phyloP scores from a whole-genome alignment of 1,284 basidiomycete species.

The Trichosporon sp. region DNA sequence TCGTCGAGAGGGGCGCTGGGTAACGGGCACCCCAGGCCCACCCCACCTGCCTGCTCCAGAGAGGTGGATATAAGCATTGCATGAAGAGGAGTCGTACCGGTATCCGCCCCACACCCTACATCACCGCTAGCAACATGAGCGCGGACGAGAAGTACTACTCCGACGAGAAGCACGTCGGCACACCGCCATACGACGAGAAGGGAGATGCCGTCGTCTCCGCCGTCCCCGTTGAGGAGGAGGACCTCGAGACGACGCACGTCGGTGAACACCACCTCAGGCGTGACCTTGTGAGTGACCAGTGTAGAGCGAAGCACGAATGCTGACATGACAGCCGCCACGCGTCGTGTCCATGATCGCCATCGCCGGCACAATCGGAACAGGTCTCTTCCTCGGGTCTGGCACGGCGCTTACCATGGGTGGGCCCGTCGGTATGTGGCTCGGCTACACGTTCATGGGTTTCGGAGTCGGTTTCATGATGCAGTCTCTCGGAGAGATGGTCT shows the following conservation, averaged over 20 bases:
- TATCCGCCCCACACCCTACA: not conserved
- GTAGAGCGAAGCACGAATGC: not conserved
- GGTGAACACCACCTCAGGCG: conserved; percentile 27
- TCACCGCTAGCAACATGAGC: not conserved
- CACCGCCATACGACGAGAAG: conserved; percentile 10
- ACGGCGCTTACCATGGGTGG: conserved; percentile 56
- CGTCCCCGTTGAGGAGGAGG: conserved; percentile 19
- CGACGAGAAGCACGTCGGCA: conserved; percentile 5
- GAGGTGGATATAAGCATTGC: not conserved
- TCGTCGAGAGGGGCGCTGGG: too few species aligned
- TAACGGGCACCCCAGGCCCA: not conserved
- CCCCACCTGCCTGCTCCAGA: too few species aligned
- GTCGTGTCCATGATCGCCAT: conserved; percentile 53
- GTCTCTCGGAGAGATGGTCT: conserved; percentile 29
- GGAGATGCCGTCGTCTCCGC: conserved; percentile 14
- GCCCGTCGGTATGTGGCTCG: conserved; percentile 54
- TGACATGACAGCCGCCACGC: conserved; percentile 23
- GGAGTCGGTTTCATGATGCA: conserved; percentile 32
- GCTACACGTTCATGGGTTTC: conserved; percentile 36
- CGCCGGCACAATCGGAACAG: conserved; percentile 60
- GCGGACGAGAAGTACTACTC: conserved; percentile 5
- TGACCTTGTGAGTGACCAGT: conserved; percentile 18
- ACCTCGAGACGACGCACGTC: conserved; percentile 18
- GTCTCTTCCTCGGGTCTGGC: conserved; percentile 58
- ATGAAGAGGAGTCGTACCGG: not conserved